phyloP scores from a whole-genome alignment of 2,329 filamentous ascomycete species.

The Colletotrichum euphorbiae region DNA sequence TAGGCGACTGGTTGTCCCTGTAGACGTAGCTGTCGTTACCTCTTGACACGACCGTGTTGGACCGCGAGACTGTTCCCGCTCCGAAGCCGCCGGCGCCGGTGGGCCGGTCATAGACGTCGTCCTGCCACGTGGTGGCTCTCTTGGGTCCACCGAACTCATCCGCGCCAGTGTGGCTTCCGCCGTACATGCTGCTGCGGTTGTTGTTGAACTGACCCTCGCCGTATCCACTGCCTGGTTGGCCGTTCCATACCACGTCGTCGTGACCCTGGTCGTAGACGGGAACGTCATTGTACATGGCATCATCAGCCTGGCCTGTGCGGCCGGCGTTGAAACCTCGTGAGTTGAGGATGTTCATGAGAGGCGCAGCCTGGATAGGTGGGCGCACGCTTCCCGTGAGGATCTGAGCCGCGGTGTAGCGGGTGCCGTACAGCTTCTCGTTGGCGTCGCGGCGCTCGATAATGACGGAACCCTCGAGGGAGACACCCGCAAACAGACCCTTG shows the following conservation, averaged over 20 bases:
- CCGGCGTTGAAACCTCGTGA: conserved; percentile 82
- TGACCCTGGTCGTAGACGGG: conserved; percentile 88
- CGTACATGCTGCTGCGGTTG: conserved; percentile 51
- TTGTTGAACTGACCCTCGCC: conserved; percentile 68
- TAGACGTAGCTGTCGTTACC: conserved; percentile 66
- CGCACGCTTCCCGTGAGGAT: conserved; percentile 83
- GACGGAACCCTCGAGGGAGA: conserved; percentile 91
- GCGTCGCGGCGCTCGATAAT: conserved; percentile 96
- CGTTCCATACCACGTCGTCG: conserved; percentile 88
- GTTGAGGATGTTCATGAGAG: conserved; percentile 86
- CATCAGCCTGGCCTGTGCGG: conserved; percentile 58
- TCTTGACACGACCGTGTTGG: conserved; percentile 62
- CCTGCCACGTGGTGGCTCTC: conserved; percentile 78
- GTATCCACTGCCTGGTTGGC: conserved; percentile 75
- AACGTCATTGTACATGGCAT: conserved; percentile 91
- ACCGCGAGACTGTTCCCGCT: conserved; percentile 55
- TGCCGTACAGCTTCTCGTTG: conserved; percentile 95
- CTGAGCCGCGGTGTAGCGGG: conserved; percentile 82
- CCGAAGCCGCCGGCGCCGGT: conserved; percentile 46
- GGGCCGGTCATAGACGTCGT: conserved; percentile 77
- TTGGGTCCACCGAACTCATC: conserved; percentile 67
- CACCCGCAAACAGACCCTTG: conserved; percentile 95
- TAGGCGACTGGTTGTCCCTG: conserved; percentile 54
- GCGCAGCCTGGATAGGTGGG: conserved; percentile 83
- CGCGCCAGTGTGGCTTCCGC: conserved; percentile 50